Evolutionary conservation across 2,329 filamentous ascomycete species (phyloP), one percentile per base, ranked within the genome.

Genomic region (Exophiala oligosperma): DNA sequence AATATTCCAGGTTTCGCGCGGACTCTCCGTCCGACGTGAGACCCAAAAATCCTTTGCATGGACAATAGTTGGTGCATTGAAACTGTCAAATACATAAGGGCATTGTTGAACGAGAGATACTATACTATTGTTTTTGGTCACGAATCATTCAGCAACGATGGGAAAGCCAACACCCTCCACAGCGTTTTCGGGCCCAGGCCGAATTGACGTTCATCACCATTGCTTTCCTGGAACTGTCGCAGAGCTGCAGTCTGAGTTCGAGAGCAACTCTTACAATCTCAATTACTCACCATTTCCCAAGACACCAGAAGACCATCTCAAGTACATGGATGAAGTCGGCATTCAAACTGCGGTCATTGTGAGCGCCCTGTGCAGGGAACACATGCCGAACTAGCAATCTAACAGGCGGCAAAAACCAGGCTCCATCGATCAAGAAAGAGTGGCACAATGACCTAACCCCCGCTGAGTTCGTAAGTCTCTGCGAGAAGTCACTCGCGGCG

Each of bases 221-320:
- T 49, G 46, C 46, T 49, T 49, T 12, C 46, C 46, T n/a, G 46
- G 46, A 26, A 28, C 17, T 7, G 26, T 49, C 26, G n/a, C 17
- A 14, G 46, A 49, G 46, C 46, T 49, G 46, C 46, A 49, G 26
- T 49, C 46, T 21, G 46, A 49, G 26, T 49, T 49, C 12, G 46
- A 49, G 24, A 49, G 21, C 46, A 49, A 49, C 26, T 49, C 46
- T n/a, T 49, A 49, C 46, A 49, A 49, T 28, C 24, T 49, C n/a
- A 49, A 49, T 24, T 49, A 49, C 46, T 21, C 46, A 21, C 46
- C 46, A 49, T 49, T 49, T 49, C 46, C 46, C n/a, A 49, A 49
- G 46, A 49, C 17, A n/a, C 17, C 46, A 14, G n/a, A 49, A 49
- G 46, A 49, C 5, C 46, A 49, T 28, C 26, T 49, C 6, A 24